A percentile compares a stretch with the other conserved stretches of the same genome.
Conservation (phyloP, 352 stramenopile species). For the Phytophthora hibernalis region DNA sequence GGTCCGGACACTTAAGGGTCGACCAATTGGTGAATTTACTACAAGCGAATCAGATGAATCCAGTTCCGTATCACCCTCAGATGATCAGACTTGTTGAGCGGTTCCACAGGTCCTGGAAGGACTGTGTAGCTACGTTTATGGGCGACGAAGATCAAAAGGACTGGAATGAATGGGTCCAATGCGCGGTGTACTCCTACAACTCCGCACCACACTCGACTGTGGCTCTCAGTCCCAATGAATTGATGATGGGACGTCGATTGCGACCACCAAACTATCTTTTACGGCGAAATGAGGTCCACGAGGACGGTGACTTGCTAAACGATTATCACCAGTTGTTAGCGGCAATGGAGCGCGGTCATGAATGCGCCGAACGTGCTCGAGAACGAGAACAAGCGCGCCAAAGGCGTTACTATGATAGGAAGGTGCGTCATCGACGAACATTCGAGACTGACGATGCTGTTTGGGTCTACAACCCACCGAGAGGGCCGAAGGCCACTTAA, state of each 20-base stretch:
- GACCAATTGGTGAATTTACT: not conserved
- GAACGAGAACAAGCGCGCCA: not conserved
- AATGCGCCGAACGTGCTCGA: not conserved
- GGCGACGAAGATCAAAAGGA: not conserved
- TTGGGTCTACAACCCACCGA: conserved; percentile 7
- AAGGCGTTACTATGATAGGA: not conserved
- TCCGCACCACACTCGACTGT: not conserved
- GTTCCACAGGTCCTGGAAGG: not conserved
- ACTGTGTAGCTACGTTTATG: too few species aligned
- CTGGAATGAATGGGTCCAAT: not conserved
- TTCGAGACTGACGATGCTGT: not conserved
- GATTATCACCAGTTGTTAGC: not conserved
- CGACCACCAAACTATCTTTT: not conserved
- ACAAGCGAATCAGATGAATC: not conserved
- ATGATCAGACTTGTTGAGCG: not conserved
- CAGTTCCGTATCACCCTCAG: not conserved
- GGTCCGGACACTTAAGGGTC: too few species aligned
- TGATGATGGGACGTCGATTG: not conserved
- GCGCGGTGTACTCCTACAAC: not conserved
- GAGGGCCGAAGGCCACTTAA: conserved; percentile 7
- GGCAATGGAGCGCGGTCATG: not conserved
- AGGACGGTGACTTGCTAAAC: not conserved
- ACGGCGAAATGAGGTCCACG: not conserved
- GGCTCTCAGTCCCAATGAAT: not conserved
- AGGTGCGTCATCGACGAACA: not conserved